Base-by-base conservation (phyloP, 108 stramenopile genomes). In the Phaeodactylum tricornutum region DNA sequence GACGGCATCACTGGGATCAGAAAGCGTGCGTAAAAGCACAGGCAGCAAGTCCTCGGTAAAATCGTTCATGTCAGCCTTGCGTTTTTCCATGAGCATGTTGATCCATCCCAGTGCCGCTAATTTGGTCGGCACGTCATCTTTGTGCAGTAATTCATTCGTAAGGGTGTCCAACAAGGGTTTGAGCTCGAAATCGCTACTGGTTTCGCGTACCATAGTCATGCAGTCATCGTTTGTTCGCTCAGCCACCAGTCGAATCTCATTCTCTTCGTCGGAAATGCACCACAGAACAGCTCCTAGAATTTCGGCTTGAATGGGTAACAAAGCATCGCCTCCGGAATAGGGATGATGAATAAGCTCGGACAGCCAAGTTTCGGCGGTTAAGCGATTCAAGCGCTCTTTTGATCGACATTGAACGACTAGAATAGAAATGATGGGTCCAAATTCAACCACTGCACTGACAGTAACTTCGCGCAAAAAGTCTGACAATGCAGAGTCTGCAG, bases 21-120 rank as follows among this genome's bases (percentile, higher is more conserved):
- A 87, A 21, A 99, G 75, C 5, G 94, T 87, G 32, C 92, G 74
- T 34, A 99, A 70, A 11, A 99, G 69, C 12, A 94, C 87, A 4
- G 90, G 92, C 32, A 96, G 50, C 33, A 99, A 58, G 14, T 84
- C 72, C 30, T 84, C 63, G 24, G 96, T 75, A 58, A 71, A 92
- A 21, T 73, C 72, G 30, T 86, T 86, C 94, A 99, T 97, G 48
- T 93, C 93, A 2, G 56, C 54, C 32, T 76, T 76, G 53, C 76
- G 69, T 72, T 96, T 97, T 58, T 96, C 94, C 50, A 97, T 75
- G 50, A 99, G 67, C 98, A 99, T 96, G 44, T 94, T 89, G 63
- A 97, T 91, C 98, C 98, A 99, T 34, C 76, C 61, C 55, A 97
- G 48, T 0, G 77, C 61, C 20, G 92, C 89, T 82, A 97, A 85